Evolutionary conservation across 1,284 basidiomycete species (phyloP).

Genomic region (Ceratorhiza oryzae-sativae): DNA sequence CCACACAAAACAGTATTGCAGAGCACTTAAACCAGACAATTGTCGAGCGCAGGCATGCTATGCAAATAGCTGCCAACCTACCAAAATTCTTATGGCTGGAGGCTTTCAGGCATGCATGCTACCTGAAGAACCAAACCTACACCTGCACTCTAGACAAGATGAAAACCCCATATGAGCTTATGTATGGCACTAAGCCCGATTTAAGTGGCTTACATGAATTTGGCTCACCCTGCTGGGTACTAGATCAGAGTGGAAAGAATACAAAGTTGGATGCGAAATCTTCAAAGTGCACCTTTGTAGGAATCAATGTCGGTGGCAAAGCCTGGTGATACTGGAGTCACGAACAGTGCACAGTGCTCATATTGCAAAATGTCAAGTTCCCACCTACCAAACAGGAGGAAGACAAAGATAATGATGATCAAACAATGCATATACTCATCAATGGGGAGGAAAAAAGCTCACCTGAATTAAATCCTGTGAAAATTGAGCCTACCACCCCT

Average conservation of each 20-base stretch:
- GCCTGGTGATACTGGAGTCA: background rate
- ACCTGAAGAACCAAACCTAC: slow-evolving; percentile 30
- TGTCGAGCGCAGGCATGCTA: background rate
- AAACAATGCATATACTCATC: background rate
- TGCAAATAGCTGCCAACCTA: slow-evolving; percentile 32
- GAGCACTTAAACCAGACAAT: slow-evolving; percentile 37
- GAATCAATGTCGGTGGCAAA: background rate
- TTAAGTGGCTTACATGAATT: slow-evolving; percentile 44
- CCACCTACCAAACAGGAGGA: background rate
- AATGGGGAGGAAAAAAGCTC: background rate
- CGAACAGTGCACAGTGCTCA: background rate
- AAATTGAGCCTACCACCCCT: background rate
- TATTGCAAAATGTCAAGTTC: background rate
- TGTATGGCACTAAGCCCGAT: slow-evolving; percentile 45
- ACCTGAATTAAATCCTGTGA: background rate
- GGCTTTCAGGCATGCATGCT: slow-evolving; percentile 19
- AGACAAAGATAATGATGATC: background rate
- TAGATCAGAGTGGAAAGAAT: slow-evolving; percentile 1
- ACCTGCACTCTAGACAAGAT: slow-evolving; percentile 29
- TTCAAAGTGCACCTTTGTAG: background rate
- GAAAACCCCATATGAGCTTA: slow-evolving; percentile 46
- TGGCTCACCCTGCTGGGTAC: slow-evolving; percentile 1
- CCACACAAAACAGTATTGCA: slow-evolving; percentile 41
- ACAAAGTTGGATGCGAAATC: slow-evolving; percentile 23
- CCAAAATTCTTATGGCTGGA: slow-evolving; percentile 24